Evolutionary conservation across 2,329 filamentous ascomycete species (phyloP).

Genomic region (Verticillium zaregamsianum): DNA sequence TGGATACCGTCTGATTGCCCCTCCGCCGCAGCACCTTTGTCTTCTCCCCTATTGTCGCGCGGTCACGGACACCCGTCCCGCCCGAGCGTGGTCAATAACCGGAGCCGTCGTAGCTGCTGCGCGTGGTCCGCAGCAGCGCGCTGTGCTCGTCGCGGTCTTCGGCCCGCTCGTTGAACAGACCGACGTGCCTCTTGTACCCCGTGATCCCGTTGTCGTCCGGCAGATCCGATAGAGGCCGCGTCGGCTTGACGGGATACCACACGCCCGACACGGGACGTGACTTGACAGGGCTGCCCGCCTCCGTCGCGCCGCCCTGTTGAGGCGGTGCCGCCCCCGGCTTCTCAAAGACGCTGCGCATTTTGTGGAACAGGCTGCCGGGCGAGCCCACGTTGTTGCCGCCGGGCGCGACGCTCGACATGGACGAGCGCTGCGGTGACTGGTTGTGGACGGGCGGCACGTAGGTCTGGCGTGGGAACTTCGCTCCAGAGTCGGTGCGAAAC

Average conservation of each 20-base stretch:
- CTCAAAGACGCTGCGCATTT: slow-evolving; percentile 38
- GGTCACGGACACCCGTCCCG: slow-evolving; percentile 10
- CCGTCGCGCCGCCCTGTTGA: neutral
- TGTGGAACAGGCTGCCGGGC: slow-evolving; percentile 29
- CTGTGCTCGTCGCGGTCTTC: slow-evolving; percentile 23
- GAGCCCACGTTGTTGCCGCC: slow-evolving; percentile 11
- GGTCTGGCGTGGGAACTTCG: slow-evolving; percentile 3
- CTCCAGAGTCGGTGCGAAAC: slow-evolving; percentile 15
- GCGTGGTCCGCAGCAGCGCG: slow-evolving; percentile 19
- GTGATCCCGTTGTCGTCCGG: slow-evolving; percentile 13
- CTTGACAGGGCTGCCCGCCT: slow-evolving; percentile 14
- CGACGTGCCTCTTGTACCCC: slow-evolving; percentile 4
- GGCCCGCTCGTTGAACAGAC: slow-evolving; percentile 13
- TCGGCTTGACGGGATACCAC: slow-evolving; percentile 11
- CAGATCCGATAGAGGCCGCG: slow-evolving; percentile 4
- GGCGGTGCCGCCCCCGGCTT: slow-evolving; percentile 3
- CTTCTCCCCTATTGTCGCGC: neutral
- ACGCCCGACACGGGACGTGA: slow-evolving; percentile 19
- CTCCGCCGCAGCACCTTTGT: neutral
- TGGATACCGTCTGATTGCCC: slow-evolving; percentile 1
- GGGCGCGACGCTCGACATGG: slow-evolving; percentile 3
- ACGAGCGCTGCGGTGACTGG: slow-evolving; percentile 2
- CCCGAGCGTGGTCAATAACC: slow-evolving; percentile 35
- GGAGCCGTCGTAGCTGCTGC: slow-evolving; percentile 7
- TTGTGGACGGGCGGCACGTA: slow-evolving; percentile 2